Base-by-base conservation (phyloP, 176 grass and related monocot genomes). In the Zoysia japonica region DNA sequence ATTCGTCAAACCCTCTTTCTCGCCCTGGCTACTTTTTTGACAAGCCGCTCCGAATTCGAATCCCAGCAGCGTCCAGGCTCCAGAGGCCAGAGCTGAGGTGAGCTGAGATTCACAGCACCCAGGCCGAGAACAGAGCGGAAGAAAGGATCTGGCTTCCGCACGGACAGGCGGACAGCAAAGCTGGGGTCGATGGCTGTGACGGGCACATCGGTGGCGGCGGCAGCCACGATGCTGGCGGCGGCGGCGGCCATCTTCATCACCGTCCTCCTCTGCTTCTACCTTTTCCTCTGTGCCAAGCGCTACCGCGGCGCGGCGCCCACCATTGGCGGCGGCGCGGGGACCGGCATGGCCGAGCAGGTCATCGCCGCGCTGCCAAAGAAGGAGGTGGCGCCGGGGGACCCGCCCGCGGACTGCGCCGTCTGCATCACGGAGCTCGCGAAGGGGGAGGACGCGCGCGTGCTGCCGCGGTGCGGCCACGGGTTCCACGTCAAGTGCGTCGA, bases 401-500 rank as follows among this genome's bases (percentile, higher is more conserved):
- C n/a, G n/a, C 19, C 81, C 11, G 71, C 83, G 2, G 89, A 94
- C 71, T 89, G 92, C 59, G 89, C 89, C 14, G 92, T 94, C 35
- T 94, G 89, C 84, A 82, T 91, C 74, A 79, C 87, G 15, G 92
- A 89, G 81, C 73, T 94, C 20, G 55, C 72, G 28, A 64, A 71
- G 0, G 92, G 89, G 40, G 89, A 94, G 51, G 70, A 78, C 35
- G 81, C 78, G 6, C 71, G 92, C 44, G 17, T 91, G 71, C 84
- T 94, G 17, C 89, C 92, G 2, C 82, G 82, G 9, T 94, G 92
- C 87, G 80, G 85, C 51, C 92, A 95, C 73, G 61, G 65, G 2
- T 95, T 92, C 81, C 92, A 95, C 63, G 77, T 95, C 8, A 82
- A 89, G 11, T 95, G 89, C 85, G 83, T 95, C 71, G 87, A 89